Percentiles rank a stretch among this genome's conserved stretches.
These are phyloP conservation scores for Candida mesenterica DNA, from an alignment of 1,139 yeast species.

Conservation along the genomic window DNA sequence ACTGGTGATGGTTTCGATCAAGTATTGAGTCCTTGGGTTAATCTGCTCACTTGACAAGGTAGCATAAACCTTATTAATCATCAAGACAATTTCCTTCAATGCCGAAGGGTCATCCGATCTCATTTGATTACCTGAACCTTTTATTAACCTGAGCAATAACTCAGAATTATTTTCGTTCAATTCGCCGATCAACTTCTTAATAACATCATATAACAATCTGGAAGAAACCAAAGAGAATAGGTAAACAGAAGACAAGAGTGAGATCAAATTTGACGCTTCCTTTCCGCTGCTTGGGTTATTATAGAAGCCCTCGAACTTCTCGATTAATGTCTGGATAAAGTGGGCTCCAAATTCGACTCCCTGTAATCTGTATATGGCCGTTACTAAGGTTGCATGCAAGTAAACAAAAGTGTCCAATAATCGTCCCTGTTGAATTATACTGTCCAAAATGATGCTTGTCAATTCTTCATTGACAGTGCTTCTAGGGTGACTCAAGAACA, in stretches of 20 bases:
- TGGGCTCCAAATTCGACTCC: constrained; percentile 92
- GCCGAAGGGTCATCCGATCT: constrained; percentile 89
- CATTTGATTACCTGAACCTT: constrained; percentile 79
- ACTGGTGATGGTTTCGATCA: constrained; percentile 81
- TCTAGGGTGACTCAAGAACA: constrained; percentile 69
- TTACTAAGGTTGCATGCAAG: constrained; percentile 74
- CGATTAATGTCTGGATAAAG: constrained; percentile 77
- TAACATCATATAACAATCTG: constrained; percentile 72
- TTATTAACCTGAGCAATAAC: constrained; percentile 64
- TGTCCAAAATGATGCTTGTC: constrained; percentile 60
- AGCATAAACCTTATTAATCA: constrained; percentile 42
- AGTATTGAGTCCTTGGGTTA: constrained; percentile 71
- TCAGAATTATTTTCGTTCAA: constrained; percentile 77
- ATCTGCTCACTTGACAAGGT: constrained; percentile 24
- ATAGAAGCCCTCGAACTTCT: constrained; percentile 48
- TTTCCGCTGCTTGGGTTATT: constrained; percentile 37
- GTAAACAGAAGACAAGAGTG: constrained; percentile 74
- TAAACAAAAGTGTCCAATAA: constrained; percentile 76
- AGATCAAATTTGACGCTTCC: constrained; percentile 67
- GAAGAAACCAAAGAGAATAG: constrained; percentile 75
- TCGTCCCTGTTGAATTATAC: constrained; percentile 62
- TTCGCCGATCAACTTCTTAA: constrained; percentile 52
- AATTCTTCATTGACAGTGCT: constrained; percentile 72
- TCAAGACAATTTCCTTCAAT: constrained; percentile 70
- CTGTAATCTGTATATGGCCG: constrained; percentile 71